Evolutionary conservation across 208 protist genomes (phyloP), one percentile per base, ranked within the genome.

Genomic region (Trypanosoma lewisi): DNA sequence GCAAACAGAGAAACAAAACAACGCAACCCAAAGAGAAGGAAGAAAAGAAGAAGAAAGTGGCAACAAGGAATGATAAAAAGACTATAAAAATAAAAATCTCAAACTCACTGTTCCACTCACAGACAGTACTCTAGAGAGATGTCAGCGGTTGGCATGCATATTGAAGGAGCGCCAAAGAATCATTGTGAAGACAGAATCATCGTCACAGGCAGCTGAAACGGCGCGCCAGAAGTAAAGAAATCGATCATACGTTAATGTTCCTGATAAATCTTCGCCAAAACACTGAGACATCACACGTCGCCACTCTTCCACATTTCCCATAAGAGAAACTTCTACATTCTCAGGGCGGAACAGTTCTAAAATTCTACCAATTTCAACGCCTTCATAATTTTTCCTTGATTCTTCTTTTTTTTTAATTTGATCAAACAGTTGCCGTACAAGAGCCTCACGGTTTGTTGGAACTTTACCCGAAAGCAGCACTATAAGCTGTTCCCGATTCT

Each of bases 141-240:
- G 0, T 64, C 28, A 53, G 8, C 42, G 63, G 4, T 21, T 77
- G 56, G 28, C 84, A 75, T 39, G 88, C 77, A 94, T 72, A 30
- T 72, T 67, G 48, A 90, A 94, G 21, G 80, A 77, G 42, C 87
- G 83, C 88, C 88, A 94, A 19, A 94, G 42, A 37, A 85, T 75
- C 75, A 94, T 77, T 6, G 88, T 89, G 51, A 87, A 94, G 5
- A 82, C 78, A 2, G 88, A 83, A 52, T 91, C 85, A 48, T 94
- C 88, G 39, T 80, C 80, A 41, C 89, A 77, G 17, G 69, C 83
- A 9, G 88, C 85, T 19, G 85, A 91, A 27, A 91, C 49, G 58
- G 89, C 70, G 41, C 71, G 72, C 84, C 84, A 91, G 36, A 91
- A 86, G 61, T 84, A 94, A 21, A 75, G 62, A 41, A 94, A 94